These are phyloP conservation scores for Gillenia trifoliata DNA, from an alignment of 306 rosid species.

Conservation along the genomic window DNA sequence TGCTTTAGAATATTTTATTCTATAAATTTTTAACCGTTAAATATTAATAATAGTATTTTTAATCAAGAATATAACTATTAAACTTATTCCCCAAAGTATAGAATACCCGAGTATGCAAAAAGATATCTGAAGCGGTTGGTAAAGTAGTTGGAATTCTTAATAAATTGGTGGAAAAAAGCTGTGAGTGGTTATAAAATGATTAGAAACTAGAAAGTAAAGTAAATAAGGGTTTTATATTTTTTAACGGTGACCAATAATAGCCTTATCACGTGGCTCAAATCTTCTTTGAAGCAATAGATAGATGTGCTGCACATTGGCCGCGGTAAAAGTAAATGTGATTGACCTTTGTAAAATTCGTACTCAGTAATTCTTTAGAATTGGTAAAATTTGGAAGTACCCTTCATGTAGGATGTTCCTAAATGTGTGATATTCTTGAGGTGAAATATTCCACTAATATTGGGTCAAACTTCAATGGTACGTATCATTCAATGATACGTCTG, in stretches of 20 bases:
- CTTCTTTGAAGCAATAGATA: not conserved
- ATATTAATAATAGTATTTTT: too few species aligned
- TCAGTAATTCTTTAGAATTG: not conserved
- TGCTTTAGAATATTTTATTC: too few species aligned
- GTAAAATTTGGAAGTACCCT: not conserved
- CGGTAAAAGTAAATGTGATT: not conserved
- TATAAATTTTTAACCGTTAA: too few species aligned
- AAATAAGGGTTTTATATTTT: too few species aligned
- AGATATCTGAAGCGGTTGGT: slow-evolving; percentile 12
- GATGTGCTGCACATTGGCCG: not conserved
- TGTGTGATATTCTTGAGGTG: not conserved
- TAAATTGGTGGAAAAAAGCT: slow-evolving; percentile 50
- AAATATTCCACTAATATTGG: not conserved
- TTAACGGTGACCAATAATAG: not conserved
- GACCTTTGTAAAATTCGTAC: not conserved
- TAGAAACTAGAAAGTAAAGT: too few species aligned
- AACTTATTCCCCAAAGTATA: too few species aligned
- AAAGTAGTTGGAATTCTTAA: slow-evolving; percentile 38
- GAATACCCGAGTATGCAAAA: not conserved
- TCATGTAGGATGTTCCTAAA: not conserved
- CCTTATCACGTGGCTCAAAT: slow-evolving; percentile 14
- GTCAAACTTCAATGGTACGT: too few species aligned
- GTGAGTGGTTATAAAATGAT: not conserved
- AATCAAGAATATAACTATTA: too few species aligned
- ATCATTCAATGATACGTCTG: too few species aligned